Evolutionary conservation across 2,329 filamentous ascomycete genomes (phyloP), one percentile per base, ranked within the genome.

Genomic region (Parafenestella ontariensis): DNA sequence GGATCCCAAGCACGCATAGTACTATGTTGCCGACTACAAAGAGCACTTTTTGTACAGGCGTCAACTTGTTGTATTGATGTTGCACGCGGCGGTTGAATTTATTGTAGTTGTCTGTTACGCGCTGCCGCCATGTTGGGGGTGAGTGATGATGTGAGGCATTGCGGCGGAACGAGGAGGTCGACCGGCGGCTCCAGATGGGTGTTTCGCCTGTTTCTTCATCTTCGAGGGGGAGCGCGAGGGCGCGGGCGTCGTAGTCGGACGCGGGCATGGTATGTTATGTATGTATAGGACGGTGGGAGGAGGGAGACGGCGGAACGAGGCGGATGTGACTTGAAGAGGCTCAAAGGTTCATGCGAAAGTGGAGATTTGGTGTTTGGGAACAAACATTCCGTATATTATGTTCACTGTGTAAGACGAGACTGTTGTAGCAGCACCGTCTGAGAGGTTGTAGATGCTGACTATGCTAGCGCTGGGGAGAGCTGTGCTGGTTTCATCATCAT

Each of bases 21-120:
- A 82, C 70, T 15, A 89, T 44, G 8, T 80, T 76, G 21, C 78
- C 85, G 3, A 82, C 54, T 11, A 83, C 74, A 18, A 88, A 80
- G 18, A 87, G 79, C 6, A 86, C 75, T 64, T 85, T 85, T 74
- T 96, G 89, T 51, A 86, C 68, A 1, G 84, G 79, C 13, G 84
- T 79, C 47, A 91, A 79, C 59, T 77, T 78, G 59, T 81, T 73
- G 76, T 85, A 89, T 41, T 83, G 77, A 52, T 77, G 75, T 41
- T 82, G 45, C 24, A 80, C 71, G 54, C 81, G 73, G 9, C 77
- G 74, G 55, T 80, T 79, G 29, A 82, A 65, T 59, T 81, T 77
- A 52, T 78, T 70, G 43, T 78, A 76, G 17, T 75, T 77, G 39
- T 71, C 74, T 56, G 79, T 67, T 49, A 80, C 69, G 55, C 79